Base-by-base conservation (phyloP, 441 rosid genomes). In the Hura crepitans region DNA sequence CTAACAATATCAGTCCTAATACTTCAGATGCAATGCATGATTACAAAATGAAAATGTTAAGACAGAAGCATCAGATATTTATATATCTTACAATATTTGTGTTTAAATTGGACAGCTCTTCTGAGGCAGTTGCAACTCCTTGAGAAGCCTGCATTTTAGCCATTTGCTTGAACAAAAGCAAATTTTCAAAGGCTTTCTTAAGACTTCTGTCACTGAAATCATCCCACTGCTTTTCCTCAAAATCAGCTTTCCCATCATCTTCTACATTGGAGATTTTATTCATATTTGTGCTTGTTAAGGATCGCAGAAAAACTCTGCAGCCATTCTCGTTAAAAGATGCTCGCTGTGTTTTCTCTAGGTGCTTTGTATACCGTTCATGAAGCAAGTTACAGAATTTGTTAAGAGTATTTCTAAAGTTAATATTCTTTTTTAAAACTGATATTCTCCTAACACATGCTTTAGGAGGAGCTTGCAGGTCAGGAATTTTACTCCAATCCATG, bases 321-420 rank as follows among this genome's bases (percentile, higher is more conserved):
- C 74, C 81, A 77, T 69, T 74, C 66, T 69, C 75, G 68, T 79
- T 72, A 5, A 64, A 70, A 63, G 78, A 68, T 73, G 69, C 58
- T 64, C 79, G 71, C 75, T 85, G 92, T 47, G 68, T 75, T 76
- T 74, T 81, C 84, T 86, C 85, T 65, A 93, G 74, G 79, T 86
- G 86, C 77, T 79, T 87, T 75, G 82, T 83, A 79, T 88, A 93
- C 47, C 91, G 82, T 70, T 85, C 85, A 74, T 95, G 74, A 50
- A 96, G 96, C 79, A 92, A 70, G 79, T 85, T 93, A 74, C 98
- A 91, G 27, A 96, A 89, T 72, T 78, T 87, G 93, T 88, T 84
- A 66, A 96, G 49, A n/a, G 96, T 86, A 70, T 81, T 87, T 76
- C 96, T 82, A 66, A 92, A 87, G 73, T 74, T 83, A 70, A 58